These are phyloP conservation scores for Mortierella sp. DNA, from an alignment of 371 early-diverging fungal species.

Conservation along the genomic window DNA sequence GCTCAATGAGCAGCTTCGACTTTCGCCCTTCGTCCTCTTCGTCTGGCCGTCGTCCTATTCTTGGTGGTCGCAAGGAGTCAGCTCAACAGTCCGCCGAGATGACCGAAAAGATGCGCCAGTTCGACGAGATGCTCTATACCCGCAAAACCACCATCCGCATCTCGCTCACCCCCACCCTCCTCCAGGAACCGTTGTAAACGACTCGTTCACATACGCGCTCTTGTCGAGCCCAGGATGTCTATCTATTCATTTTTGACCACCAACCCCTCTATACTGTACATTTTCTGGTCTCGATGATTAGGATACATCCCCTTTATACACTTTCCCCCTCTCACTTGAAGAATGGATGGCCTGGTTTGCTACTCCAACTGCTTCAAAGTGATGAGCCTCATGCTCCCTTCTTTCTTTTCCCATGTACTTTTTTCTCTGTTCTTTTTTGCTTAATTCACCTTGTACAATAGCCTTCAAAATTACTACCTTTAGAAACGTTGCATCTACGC, in stretches of 20 bases:
- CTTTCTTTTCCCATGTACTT: constrained; percentile 5
- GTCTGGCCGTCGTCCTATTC: constrained; percentile 19
- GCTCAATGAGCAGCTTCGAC: constrained; percentile 39
- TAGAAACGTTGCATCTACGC: background rate
- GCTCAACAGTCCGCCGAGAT: constrained; percentile 23
- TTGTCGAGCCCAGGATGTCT: background rate
- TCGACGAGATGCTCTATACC: constrained; percentile 45
- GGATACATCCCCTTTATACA: background rate
- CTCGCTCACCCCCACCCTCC: constrained; percentile 46
- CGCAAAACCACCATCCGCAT: constrained; percentile 46
- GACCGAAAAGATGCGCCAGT: constrained; percentile 56
- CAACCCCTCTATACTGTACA: background rate
- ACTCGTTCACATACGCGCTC: background rate
- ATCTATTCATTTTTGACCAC: background rate
- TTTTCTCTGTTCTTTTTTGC: background rate
- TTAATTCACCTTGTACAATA: constrained; percentile 26
- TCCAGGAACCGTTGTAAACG: constrained; percentile 29
- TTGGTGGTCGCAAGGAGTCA: constrained; percentile 18
- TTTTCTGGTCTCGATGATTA: background rate
- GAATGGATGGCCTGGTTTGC: background rate
- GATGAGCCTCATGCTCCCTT: background rate
- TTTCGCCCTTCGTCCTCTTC: constrained; percentile 26
- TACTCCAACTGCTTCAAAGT: background rate
- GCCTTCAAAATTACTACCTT: background rate
- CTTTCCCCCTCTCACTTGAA: background rate